A percentile compares a stretch with the other conserved stretches of the same genome.
These are phyloP conservation scores for Exophiala bonariae DNA, from an alignment of 2,329 filamentous ascomycete genomes.

Conservation along the genomic window DNA sequence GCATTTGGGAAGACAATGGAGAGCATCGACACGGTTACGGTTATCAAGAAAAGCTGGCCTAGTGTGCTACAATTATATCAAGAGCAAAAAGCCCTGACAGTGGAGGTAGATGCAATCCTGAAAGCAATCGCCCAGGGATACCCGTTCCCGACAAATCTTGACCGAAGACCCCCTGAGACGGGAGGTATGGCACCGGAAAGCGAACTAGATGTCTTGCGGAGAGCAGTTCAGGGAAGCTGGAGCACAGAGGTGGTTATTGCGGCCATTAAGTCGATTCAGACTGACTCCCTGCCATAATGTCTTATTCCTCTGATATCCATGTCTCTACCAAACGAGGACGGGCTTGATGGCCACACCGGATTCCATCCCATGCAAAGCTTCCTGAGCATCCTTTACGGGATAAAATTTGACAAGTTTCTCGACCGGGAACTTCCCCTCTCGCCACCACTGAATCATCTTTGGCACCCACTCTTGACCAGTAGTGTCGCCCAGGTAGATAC, in stretches of 20 bases:
- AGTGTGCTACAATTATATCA: constrained; percentile 37
- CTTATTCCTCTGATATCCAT: constrained; percentile 3
- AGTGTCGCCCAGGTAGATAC: constrained; percentile 49
- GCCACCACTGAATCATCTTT: constrained; percentile 51
- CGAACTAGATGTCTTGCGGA: constrained; percentile 55
- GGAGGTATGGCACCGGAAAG: constrained; percentile 62
- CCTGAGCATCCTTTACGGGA: constrained; percentile 32
- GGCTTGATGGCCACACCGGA: constrained; percentile 31
- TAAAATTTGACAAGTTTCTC: constrained; percentile 48
- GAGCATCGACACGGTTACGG: constrained; percentile 52
- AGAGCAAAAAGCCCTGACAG: constrained; percentile 53
- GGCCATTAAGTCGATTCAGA: constrained; percentile 40
- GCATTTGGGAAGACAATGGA: constrained; percentile 68
- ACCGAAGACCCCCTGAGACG: constrained; percentile 55
- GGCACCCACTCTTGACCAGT: constrained; percentile 43
- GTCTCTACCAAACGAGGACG: constrained; percentile 28
- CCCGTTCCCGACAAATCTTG: constrained; percentile 63
- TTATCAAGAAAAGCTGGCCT: constrained; percentile 56
- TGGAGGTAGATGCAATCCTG: constrained; percentile 49
- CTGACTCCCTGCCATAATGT: constrained; percentile 33
- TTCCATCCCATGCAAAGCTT: constrained; percentile 31
- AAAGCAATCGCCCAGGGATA: constrained; percentile 58
- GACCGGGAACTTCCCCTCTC: constrained; percentile 48
- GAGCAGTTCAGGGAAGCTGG: constrained; percentile 46
- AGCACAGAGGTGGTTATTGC: constrained; percentile 40